Percentiles rank a stretch among this genome's conserved stretches.
Conservation (phyloP, 2,329 filamentous ascomycete genomes). For the Chrysoporthe austroafricana region DNA sequence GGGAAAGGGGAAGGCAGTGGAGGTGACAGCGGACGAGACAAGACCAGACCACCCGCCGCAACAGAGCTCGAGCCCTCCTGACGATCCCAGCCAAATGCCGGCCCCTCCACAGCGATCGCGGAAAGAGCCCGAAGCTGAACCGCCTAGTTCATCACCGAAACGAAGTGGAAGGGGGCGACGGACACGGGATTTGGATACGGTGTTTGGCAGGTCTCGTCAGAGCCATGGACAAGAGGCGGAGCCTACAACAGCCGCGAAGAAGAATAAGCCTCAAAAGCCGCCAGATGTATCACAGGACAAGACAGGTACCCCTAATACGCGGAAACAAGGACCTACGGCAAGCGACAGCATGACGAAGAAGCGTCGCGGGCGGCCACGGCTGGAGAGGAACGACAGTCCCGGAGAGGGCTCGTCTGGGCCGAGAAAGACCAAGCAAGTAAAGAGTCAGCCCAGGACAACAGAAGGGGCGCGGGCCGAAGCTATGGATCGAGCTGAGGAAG, state of each 20-base stretch:
- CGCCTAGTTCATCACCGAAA: slow-evolving; percentile 11
- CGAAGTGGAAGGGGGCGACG: slow-evolving; percentile 18
- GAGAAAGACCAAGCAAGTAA: slow-evolving; percentile 14
- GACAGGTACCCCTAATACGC: background rate
- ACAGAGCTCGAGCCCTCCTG: slow-evolving; percentile 4
- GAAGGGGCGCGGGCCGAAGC: slow-evolving; percentile 4
- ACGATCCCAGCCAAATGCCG: background rate
- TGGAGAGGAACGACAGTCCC: slow-evolving; percentile 4
- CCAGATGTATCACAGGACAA: background rate
- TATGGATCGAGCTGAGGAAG: slow-evolving; percentile 23
- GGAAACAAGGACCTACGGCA: background rate
- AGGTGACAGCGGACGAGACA: slow-evolving; percentile 32
- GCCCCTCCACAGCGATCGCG: slow-evolving; percentile 5
- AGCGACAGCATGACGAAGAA: background rate
- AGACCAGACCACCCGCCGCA: background rate
- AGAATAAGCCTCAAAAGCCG: background rate
- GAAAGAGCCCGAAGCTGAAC: slow-evolving; percentile 1
- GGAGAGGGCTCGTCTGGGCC: slow-evolving; percentile 3
- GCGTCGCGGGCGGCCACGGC: slow-evolving; percentile 10
- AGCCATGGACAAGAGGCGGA: slow-evolving; percentile 2
- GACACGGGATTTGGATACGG: background rate
- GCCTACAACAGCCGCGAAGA: background rate
- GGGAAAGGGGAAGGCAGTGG: slow-evolving; percentile 26
- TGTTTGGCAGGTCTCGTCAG: background rate
- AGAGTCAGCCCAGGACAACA: slow-evolving; percentile 1